A percentile compares a stretch with the other conserved stretches of the same genome.
These are phyloP conservation scores for Kregervanrija pseudodelftensis DNA, from an alignment of 805 yeast genomes.

Conservation along the genomic window DNA sequence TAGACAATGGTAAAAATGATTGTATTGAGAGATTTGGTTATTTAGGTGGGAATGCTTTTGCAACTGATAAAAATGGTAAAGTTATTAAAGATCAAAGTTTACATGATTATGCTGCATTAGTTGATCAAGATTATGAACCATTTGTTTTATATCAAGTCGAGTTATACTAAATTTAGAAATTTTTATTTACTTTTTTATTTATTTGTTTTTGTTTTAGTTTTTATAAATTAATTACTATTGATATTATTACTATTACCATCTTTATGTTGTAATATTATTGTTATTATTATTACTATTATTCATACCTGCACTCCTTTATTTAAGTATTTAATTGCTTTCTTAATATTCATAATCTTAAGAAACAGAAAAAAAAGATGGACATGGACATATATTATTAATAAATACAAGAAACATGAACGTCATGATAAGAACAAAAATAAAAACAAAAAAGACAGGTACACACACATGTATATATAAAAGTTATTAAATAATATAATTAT, in stretches of 20 bases:
- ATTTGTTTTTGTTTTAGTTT: not conserved
- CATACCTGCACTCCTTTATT: too few relatives aligned
- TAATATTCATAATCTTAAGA: too few relatives aligned
- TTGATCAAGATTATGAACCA: constrained; percentile 94
- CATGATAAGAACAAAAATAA: too few relatives aligned
- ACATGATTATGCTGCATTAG: constrained; percentile 84
- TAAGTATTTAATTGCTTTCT: too few relatives aligned
- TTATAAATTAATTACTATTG: not conserved
- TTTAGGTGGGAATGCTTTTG: constrained; percentile 85
- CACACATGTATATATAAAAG: not conserved
- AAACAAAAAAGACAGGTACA: not conserved
- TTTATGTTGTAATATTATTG: too few relatives aligned
- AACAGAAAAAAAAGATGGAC: too few relatives aligned
- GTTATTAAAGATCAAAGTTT: constrained; percentile 52
- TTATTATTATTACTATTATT: not conserved
- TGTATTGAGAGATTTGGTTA: constrained; percentile 75
- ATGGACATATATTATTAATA: too few relatives aligned
- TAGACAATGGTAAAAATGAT: constrained; percentile 44
- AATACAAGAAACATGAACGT: too few relatives aligned
- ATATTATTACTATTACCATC: too few relatives aligned
- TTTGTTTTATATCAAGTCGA: constrained; percentile 73
- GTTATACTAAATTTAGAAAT: constrained; percentile 22
- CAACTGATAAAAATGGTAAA: constrained; percentile 58
- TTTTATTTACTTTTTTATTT: not conserved
- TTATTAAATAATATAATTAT: too few relatives aligned